Percentiles rank a stretch among this genome's conserved stretches.
These are phyloP conservation scores for Globisporangium parvum DNA, from an alignment of 352 stramenopile species.

Conservation along the genomic window DNA sequence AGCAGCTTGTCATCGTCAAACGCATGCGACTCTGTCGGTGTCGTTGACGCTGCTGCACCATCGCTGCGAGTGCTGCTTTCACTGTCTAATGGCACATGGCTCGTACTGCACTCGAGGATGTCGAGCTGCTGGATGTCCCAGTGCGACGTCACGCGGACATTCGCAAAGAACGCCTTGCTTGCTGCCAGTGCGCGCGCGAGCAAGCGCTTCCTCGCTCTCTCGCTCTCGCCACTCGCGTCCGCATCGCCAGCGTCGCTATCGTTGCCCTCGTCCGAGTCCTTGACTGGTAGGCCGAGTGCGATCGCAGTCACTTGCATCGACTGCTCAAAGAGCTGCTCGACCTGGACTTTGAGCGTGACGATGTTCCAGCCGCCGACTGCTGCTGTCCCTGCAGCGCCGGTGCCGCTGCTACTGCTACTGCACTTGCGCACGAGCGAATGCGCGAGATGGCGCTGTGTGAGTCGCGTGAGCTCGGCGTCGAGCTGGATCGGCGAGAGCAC, in stretches of 20 bases:
- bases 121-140: constrained; percentile 14
- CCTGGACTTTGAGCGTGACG: constrained; percentile 13
- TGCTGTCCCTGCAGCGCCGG: constrained; percentile 1
- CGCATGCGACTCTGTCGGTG: background rate
- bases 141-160: constrained; percentile 1
- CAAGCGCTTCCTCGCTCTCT: background rate
- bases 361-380: constrained; percentile 1
- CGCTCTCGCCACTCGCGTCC: background rate
- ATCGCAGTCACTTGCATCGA: constrained; percentile 3
- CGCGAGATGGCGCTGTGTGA: constrained; percentile 15
- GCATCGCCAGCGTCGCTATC: background rate
- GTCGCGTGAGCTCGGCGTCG: constrained; percentile 20
- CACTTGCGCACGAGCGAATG: background rate
- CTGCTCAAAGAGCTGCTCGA: constrained; percentile 12
- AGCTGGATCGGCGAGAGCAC: constrained; percentile 24
- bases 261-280: no score
- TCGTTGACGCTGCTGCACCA: background rate
- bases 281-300: no score
- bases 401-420: background rate
- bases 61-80: background rate
- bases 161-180: constrained; percentile 3
- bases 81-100: no score
- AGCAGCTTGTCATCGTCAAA: constrained; percentile 29
- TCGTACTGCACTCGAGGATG: constrained; percentile 8
- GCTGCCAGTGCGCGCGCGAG: background rate